phyloP scores from a whole-genome alignment of 257 asterid species.

The Nicotiana benthamiana region DNA sequence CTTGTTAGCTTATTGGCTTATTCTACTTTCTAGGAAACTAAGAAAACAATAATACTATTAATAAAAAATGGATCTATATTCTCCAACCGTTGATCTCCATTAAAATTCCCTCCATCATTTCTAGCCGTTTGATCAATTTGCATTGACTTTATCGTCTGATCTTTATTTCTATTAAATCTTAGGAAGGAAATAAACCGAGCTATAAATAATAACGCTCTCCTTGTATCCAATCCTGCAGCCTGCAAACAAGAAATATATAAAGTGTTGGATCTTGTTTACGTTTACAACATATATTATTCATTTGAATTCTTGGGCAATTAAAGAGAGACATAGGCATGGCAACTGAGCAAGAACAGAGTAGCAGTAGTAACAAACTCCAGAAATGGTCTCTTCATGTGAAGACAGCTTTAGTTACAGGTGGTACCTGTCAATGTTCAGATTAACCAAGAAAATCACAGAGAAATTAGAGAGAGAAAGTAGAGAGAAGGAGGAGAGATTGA shows the following conservation, averaged over 20 bases:
- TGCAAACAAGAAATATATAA: neutral
- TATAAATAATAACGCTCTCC: neutral
- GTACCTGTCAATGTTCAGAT: too few relatives aligned
- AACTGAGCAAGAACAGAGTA: neutral
- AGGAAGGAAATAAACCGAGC: neutral
- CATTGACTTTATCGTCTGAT: constrained; percentile 1
- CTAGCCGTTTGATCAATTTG: neutral
- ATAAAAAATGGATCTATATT: neutral
- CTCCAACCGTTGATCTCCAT: neutral
- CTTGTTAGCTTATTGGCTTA: neutral
- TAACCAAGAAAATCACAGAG: too few relatives aligned
- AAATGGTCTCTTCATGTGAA: constrained; percentile 18
- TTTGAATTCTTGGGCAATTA: neutral
- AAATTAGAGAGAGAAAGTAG: too few relatives aligned
- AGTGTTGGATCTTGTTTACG: neutral
- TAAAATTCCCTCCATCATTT: neutral
- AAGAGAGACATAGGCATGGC: neutral
- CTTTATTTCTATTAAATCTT: neutral
- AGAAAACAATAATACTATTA: neutral
- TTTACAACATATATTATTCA: neutral
- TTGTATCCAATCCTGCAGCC: neutral
- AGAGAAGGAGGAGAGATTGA: too few relatives aligned
- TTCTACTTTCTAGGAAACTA: neutral
- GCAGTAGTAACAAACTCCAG: neutral
- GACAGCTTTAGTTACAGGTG: constrained; percentile 20